Evolutionary conservation across 306 rosid genomes (phyloP).

Genomic region (Glycine latifolia): DNA sequence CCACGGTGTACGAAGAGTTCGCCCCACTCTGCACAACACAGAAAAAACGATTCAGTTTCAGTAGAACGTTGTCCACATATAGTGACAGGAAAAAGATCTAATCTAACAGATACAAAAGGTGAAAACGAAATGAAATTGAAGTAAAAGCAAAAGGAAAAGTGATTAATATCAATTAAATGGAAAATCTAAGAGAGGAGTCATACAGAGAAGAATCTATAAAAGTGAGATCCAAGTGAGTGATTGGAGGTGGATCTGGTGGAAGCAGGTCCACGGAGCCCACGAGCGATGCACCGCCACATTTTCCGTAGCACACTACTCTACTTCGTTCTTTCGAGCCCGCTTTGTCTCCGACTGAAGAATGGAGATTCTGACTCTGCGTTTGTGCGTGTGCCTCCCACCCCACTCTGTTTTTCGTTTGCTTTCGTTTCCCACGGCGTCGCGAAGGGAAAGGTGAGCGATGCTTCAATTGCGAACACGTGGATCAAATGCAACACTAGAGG

Average conservation of each 20-base stretch:
- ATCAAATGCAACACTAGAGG: neutral
- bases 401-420: neutral
- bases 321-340: neutral
- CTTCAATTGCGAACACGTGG: neutral
- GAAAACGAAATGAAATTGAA: neutral
- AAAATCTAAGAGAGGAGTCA: slow-evolving; percentile 33
- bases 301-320: neutral
- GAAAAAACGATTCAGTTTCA: slow-evolving; percentile 25
- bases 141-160: neutral
- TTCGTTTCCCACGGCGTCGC: slow-evolving; percentile 7
- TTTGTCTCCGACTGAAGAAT: neutral
- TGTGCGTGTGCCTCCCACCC: slow-evolving; percentile 3
- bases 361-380: neutral
- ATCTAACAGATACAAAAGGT: slow-evolving; percentile 17
- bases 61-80: neutral
- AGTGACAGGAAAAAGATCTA: slow-evolving; percentile 25
- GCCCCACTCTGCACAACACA: slow-evolving; percentile 59
- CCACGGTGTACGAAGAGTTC: slow-evolving; percentile 75
- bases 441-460: neutral
- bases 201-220: slow-evolving; percentile 80
- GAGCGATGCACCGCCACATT: slow-evolving; percentile 93
- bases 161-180: neutral
- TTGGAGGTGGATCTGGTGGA: slow-evolving; percentile 57
- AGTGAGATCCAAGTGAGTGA: slow-evolving; percentile 65
- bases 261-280: slow-evolving; percentile 66